Evolutionary conservation across 495 filamentous ascomycete genomes (phyloP).

Genomic region (Aspergillus diversus): DNA sequence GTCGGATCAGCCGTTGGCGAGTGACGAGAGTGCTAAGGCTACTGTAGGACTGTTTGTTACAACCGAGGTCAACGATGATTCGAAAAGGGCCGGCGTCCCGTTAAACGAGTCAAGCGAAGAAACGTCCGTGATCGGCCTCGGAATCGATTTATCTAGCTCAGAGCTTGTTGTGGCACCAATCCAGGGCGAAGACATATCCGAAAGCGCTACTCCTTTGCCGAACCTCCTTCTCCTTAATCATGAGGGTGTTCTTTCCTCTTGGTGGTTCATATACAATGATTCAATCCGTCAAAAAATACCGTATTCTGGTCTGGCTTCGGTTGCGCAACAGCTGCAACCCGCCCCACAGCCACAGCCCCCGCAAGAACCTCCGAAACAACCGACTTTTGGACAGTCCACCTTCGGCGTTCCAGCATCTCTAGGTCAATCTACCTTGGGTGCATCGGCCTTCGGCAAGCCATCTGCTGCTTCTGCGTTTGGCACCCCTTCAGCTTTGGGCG

Average conservation of each 20-base stretch:
- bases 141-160: constrained; percentile 78
- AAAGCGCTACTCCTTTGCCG: constrained; percentile 81
- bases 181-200: constrained; percentile 70
- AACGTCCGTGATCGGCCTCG: constrained; percentile 79
- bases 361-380: constrained; percentile 31
- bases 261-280: constrained; percentile 92
- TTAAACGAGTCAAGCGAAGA: constrained; percentile 71
- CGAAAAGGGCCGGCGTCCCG: constrained; percentile 74
- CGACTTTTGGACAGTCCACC: constrained; percentile 45
- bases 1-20: constrained; percentile 66
- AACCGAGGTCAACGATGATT: constrained; percentile 75
- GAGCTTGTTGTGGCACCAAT: constrained; percentile 81
- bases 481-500: constrained; percentile 35
- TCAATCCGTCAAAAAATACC: constrained; percentile 72
- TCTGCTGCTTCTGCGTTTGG: constrained; percentile 44
- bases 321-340: constrained; percentile 38
- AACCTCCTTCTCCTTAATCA: constrained; percentile 85
- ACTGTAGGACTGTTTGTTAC: constrained; percentile 70
- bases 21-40: constrained; percentile 60
- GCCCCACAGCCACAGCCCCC: constrained; percentile 27
- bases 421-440: constrained; percentile 37
- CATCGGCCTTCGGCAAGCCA: constrained; percentile 38
- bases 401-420: constrained; percentile 51
- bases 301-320: constrained; percentile 69
- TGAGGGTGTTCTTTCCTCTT: constrained; percentile 80